phyloP scores from a whole-genome alignment of 2,329 filamentous ascomycete species.

The Pseudocercospora pini-densiflorae region DNA sequence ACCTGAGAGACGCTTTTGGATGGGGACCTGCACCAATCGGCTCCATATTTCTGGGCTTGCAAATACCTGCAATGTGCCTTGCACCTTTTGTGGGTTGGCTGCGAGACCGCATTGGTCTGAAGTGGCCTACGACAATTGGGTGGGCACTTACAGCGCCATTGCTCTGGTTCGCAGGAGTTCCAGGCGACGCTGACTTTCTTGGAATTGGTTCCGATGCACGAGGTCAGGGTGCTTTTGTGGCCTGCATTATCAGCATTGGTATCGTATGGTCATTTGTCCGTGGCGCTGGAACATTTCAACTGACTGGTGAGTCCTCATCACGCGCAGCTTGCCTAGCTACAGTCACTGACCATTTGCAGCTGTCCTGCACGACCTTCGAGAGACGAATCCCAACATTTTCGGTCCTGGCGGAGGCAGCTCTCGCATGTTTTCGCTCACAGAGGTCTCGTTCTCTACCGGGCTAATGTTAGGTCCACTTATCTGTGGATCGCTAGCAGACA shows the following conservation, averaged over 20 bases:
- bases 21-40: slow-evolving; percentile 26
- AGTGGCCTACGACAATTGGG: slow-evolving; percentile 25
- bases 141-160: slow-evolving; percentile 22
- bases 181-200: slow-evolving; percentile 19
- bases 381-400: slow-evolving; percentile 23
- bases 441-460: slow-evolving; percentile 24
- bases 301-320: slow-evolving; percentile 17
- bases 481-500: slow-evolving; percentile 22
- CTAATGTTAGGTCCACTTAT: slow-evolving; percentile 27
- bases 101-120: slow-evolving; percentile 24
- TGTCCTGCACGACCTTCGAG: slow-evolving; percentile 18
- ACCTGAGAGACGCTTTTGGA: slow-evolving; percentile 23
- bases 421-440: slow-evolving; percentile 26
- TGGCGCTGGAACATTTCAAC: slow-evolving; percentile 26
- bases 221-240: slow-evolving; percentile 23
- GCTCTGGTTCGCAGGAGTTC: slow-evolving; percentile 28
- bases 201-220: slow-evolving; percentile 17
- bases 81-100: slow-evolving; percentile 25
- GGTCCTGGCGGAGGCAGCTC: slow-evolving; percentile 24
- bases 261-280: slow-evolving; percentile 18
- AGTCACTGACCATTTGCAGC: slow-evolving; percentile 9
- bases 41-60: slow-evolving; percentile 25
- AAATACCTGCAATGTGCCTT: slow-evolving; percentile 26
- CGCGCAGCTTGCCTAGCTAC: not conserved
- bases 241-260: slow-evolving; percentile 23